Evolutionary conservation across 192 early-diverging fungal species (phyloP), one percentile per base, ranked within the genome.

Genomic region (Neocallimastix lanati): DNA sequence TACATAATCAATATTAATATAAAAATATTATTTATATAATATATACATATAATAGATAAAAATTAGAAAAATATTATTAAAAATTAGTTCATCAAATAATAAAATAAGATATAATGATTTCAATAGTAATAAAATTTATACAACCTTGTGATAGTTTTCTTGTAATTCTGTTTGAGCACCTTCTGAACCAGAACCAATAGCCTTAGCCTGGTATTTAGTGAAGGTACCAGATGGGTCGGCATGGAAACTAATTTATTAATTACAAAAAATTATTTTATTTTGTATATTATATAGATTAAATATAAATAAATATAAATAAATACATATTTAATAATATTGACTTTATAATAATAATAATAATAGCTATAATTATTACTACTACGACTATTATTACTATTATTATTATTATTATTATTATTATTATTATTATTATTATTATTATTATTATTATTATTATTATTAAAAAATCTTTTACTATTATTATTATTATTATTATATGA

Each of bases 171-270:
- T 94, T 83, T 98, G 96, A 35, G 98, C 98, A 30, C 98, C 98
- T 84, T 99, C 98, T 7, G 96, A 97, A 76, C 98, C 98, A 29
- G 96, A 96, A 35, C 98, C 98, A 82, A 99, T 99, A 12, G 98
- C 98, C 86, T 99, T 99, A 28, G 96, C 96, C 82, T 98, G 91
- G 84, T 94, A 98, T 78, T 90, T 88, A 84, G 93, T 94, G 80
- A 96, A 97, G 11, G 98, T 99, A 78, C 98, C 98, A 78, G 97
- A 98, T 18, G 98, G 98, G 86, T 99, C 96, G 13, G 96, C 92
- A 85, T 98, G 96, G 88, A 86, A 95, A 28, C 94, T 95, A 77
- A 12, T 7, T 80, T 77, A 67, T 13, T 37, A 82, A 28, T 38
- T 1, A 37, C 29, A 76, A n/a, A n/a, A n/a, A n/a, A n/a, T n/a